Conservation (phyloP, 495 filamentous ascomycete genomes). For the Annulohypoxylon moriforme region DNA sequence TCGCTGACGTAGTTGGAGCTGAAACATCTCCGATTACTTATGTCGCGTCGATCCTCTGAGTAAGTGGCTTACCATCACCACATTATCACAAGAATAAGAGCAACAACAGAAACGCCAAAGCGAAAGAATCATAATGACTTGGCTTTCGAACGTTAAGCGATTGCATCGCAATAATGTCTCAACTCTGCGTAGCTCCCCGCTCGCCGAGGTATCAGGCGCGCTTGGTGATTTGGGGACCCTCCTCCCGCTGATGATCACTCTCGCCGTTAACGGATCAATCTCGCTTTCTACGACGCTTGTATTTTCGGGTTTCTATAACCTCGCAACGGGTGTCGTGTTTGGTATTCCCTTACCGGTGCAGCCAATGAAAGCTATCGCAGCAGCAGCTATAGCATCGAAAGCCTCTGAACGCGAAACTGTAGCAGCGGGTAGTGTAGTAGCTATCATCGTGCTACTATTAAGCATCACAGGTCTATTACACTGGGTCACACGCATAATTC, state of each 20-base stretch:
- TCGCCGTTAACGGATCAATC: slow-evolving; percentile 78
- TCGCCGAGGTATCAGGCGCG: slow-evolving; percentile 87
- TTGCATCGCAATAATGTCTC: slow-evolving; percentile 59
- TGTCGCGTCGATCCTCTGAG: not conserved
- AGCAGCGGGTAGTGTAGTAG: slow-evolving; percentile 82
- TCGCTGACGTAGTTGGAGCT: slow-evolving; percentile 35
- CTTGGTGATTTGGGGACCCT: slow-evolving; percentile 93
- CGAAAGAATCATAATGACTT: slow-evolving; percentile 24
- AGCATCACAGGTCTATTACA: slow-evolving; percentile 78
- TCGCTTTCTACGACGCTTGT: slow-evolving; percentile 85
- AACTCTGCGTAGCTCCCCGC: slow-evolving; percentile 62
- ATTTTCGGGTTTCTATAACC: slow-evolving; percentile 87
- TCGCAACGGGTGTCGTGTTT: slow-evolving; percentile 81
- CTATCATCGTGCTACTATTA: slow-evolving; percentile 75
- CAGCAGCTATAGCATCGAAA: slow-evolving; percentile 77
- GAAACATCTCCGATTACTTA: slow-evolving; percentile 9
- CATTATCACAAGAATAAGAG: not conserved
- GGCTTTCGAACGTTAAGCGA: slow-evolving; percentile 47
- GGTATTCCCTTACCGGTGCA: slow-evolving; percentile 89
- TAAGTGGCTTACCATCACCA: not conserved
- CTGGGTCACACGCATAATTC: slow-evolving; percentile 76
- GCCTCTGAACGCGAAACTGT: slow-evolving; percentile 75
- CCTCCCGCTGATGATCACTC: slow-evolving; percentile 86
- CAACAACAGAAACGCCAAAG: not conserved
- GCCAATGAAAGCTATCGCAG: slow-evolving; percentile 90